A percentile compares a stretch with the other conserved stretches of the same genome.
Conservation (phyloP, 2,329 filamentous ascomycete genomes). For the Teratosphaeria viscida region DNA sequence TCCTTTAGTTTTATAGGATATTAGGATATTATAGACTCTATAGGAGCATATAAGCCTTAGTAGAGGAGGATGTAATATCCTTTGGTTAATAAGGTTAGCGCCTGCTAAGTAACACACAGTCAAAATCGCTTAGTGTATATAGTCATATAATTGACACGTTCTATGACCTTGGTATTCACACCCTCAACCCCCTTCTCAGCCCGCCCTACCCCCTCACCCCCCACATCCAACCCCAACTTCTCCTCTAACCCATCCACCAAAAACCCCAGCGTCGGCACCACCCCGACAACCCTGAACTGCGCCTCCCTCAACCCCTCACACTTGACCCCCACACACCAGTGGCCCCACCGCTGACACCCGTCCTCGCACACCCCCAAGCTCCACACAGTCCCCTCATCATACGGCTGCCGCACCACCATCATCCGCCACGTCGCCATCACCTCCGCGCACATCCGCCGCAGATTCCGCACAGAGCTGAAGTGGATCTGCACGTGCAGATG, state of each 20-base stretch:
- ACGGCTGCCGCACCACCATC: not conserved
- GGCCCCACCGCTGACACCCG: not conserved
- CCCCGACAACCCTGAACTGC: not conserved
- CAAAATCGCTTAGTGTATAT: too few relatives aligned
- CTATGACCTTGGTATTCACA: too few relatives aligned
- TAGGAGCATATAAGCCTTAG: too few relatives aligned
- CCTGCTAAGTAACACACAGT: too few relatives aligned
- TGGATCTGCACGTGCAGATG: not conserved
- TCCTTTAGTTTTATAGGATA: too few relatives aligned
- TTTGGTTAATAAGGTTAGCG: too few relatives aligned
- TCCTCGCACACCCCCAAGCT: not conserved
- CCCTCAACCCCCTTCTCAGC: not conserved
- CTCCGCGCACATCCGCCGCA: not conserved
- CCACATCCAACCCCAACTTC: not conserved
- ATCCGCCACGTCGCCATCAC: not conserved
- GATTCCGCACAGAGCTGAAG: not conserved
- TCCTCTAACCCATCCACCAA: not conserved
- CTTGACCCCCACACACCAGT: not conserved
- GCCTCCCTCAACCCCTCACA: not conserved
- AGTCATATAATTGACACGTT: too few relatives aligned
- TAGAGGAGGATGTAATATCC: too few relatives aligned
- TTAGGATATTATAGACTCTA: too few relatives aligned
- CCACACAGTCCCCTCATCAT: not conserved
- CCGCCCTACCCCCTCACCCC: not conserved
- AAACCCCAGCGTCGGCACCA: not conserved